phyloP scores from a whole-genome alignment of 202 grass and related monocot species.

The Setaria viridis region DNA sequence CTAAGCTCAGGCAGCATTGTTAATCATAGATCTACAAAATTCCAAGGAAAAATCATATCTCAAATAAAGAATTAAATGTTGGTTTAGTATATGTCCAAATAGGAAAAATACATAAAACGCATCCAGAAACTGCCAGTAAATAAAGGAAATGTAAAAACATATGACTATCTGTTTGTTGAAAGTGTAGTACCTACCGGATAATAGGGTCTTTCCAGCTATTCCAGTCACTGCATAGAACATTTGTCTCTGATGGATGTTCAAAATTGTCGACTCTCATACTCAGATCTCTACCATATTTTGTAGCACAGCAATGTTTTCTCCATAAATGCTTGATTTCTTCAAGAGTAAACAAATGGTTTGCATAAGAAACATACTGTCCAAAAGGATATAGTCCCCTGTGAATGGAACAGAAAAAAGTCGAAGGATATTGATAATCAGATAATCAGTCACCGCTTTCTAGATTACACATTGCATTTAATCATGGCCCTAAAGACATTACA shows the following conservation, averaged over 20 bases:
- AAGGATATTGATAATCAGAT: background rate
- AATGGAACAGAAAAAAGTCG: slow-evolving; percentile 32
- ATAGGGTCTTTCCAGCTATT: slow-evolving; percentile 78
- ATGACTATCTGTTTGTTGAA: background rate
- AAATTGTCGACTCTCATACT: slow-evolving; percentile 81
- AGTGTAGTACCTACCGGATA: slow-evolving; percentile 65
- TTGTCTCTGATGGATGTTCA: slow-evolving; percentile 71
- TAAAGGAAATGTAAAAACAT: background rate
- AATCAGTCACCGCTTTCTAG: background rate
- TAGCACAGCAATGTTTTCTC: slow-evolving; percentile 80
- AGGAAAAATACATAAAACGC: background rate
- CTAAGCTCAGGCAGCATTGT: no score
- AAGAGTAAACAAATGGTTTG: slow-evolving; percentile 73
- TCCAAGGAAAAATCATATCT: no score
- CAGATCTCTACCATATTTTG: slow-evolving; percentile 66
- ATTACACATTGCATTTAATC: background rate
- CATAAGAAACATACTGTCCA: slow-evolving; percentile 81
- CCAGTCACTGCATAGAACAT: slow-evolving; percentile 95
- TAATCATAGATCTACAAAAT: no score
- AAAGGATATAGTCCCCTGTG: slow-evolving; percentile 77
- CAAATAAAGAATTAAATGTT: no score
- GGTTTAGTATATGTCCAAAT: no score
- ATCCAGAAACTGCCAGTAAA: background rate
- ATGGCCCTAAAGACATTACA: background rate
- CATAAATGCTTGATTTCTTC: slow-evolving; percentile 84